Evolutionary conservation across 208 protist species (phyloP).

Genomic region (Endotrypanum monterogeii): DNA sequence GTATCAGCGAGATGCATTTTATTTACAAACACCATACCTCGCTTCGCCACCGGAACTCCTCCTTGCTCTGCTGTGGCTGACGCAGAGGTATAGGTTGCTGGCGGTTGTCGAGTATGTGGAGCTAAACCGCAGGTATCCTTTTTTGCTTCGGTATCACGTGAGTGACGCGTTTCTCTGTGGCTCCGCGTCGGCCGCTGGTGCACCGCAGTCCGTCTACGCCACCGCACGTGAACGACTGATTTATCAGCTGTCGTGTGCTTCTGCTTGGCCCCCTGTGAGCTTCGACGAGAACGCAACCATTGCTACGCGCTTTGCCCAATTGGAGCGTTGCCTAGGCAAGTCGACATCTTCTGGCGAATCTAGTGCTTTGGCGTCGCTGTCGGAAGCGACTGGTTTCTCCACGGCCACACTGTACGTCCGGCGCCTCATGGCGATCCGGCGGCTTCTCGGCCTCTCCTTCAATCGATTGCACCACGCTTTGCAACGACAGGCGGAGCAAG

Average conservation of each 20-base stretch:
- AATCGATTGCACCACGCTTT: slow-evolving; percentile 60
- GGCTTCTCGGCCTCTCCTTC: slow-evolving; percentile 55
- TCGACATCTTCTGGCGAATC: background rate
- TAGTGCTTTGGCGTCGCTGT: background rate
- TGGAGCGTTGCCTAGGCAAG: slow-evolving; percentile 40
- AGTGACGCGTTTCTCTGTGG: slow-evolving; percentile 6
- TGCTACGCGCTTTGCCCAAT: slow-evolving; percentile 41
- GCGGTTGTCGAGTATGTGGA: slow-evolving; percentile 71
- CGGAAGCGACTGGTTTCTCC: background rate
- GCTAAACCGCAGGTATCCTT: slow-evolving; percentile 48
- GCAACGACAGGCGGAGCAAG: slow-evolving; percentile 66
- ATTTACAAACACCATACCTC: slow-evolving; percentile 54
- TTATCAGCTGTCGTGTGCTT: slow-evolving; percentile 35
- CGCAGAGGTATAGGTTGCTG: slow-evolving; percentile 63
- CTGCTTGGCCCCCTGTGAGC: slow-evolving; percentile 68
- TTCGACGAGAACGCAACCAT: slow-evolving; percentile 59
- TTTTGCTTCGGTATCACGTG: slow-evolving; percentile 48
- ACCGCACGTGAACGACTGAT: slow-evolving; percentile 36
- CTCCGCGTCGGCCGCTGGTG: background rate
- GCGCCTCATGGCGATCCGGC: slow-evolving; percentile 52
- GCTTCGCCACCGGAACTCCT: slow-evolving; percentile 64
- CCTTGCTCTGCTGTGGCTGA: slow-evolving; percentile 80
- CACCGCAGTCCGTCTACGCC: background rate
- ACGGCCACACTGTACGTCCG: slow-evolving; percentile 30
- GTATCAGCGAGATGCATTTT: slow-evolving; percentile 67